These are phyloP conservation scores for Vitis amurensis DNA, from an alignment of 164 flowering plant genomes.

Conservation along the genomic window DNA sequence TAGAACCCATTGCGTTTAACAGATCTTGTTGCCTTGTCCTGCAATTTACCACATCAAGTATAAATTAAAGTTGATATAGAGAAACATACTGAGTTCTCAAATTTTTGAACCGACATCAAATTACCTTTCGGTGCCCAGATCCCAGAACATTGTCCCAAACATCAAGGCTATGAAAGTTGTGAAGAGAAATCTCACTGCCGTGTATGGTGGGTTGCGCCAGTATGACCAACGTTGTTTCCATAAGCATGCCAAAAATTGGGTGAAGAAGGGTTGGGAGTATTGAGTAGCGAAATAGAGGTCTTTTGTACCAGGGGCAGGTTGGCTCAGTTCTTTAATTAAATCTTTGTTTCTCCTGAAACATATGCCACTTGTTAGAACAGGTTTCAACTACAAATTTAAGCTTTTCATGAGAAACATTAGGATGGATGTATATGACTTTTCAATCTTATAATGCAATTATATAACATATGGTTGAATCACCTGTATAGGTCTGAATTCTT, in stretches of 20 bases:
- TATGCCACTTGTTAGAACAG: slow-evolving; percentile 4
- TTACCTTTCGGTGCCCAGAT: slow-evolving; percentile 39
- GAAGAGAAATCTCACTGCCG: slow-evolving; percentile 36
- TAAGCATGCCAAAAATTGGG: slow-evolving; percentile 43
- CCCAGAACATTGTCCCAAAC: slow-evolving; percentile 48
- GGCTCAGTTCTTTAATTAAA: slow-evolving; percentile 33
- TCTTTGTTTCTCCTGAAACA: slow-evolving; percentile 48
- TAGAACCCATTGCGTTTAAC: slow-evolving; percentile 46
- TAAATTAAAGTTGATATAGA: not conserved
- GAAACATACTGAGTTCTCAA: not conserved
- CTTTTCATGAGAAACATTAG: too few species aligned
- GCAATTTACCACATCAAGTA: slow-evolving; percentile 1
- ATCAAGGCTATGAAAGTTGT: slow-evolving; percentile 32
- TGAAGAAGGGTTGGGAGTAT: slow-evolving; percentile 31
- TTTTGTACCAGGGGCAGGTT: slow-evolving; percentile 32
- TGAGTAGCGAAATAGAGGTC: slow-evolving; percentile 40
- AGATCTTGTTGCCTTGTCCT: slow-evolving; percentile 38
- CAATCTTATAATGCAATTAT: too few species aligned
- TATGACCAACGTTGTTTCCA: slow-evolving; percentile 49
- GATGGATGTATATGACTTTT: too few species aligned
- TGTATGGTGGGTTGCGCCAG: slow-evolving; percentile 50
- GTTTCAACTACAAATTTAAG: not conserved
- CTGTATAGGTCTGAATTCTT: slow-evolving; percentile 25
- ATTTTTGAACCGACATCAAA: not conserved
- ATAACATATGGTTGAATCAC: slow-evolving; percentile 5